A percentile compares a stretch with the other conserved stretches of the same genome.
phyloP scores from a whole-genome alignment of 106 monocot genomes.

The Apostasia ramifera region DNA sequence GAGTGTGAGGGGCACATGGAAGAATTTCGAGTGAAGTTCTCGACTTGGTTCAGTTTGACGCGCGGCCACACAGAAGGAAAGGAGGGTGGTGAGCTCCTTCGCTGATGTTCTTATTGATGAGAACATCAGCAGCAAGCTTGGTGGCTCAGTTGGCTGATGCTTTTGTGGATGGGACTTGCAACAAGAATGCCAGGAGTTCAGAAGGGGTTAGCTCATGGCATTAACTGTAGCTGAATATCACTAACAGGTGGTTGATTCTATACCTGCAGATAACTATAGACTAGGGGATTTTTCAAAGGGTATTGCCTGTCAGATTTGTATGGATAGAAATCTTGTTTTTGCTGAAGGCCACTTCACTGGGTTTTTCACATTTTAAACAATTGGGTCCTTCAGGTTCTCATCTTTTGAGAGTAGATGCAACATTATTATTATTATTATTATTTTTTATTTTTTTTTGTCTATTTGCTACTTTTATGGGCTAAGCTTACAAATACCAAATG shows the following conservation, averaged over 20 bases:
- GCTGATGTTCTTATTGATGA: slow-evolving; percentile 75
- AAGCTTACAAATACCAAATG: no score
- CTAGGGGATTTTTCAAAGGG: no score
- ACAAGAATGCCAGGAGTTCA: slow-evolving; percentile 31
- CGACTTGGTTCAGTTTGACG: slow-evolving; percentile 91
- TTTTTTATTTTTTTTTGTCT: no score
- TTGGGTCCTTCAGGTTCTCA: no score
- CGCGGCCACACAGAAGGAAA: slow-evolving; percentile 61
- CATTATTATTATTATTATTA: no score
- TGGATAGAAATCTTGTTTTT: no score
- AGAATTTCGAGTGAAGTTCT: slow-evolving; percentile 75
- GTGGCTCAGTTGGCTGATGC: slow-evolving; percentile 71
- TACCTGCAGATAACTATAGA: no score
- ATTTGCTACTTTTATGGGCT: no score
- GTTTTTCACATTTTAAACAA: no score
- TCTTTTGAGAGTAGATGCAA: no score
- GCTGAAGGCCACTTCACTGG: no score
- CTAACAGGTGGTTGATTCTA: not conserved
- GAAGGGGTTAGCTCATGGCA: slow-evolving; percentile 53
- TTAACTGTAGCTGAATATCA: slow-evolving; percentile 8
- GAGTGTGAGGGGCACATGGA: slow-evolving; percentile 86
- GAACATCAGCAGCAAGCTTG: slow-evolving; percentile 54
- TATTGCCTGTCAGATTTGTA: no score
- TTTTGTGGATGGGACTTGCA: slow-evolving; percentile 71
- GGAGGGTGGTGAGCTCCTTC: slow-evolving; percentile 72